Percentiles rank a stretch among this genome's conserved stretches.
phyloP scores from a whole-genome alignment of 1,284 basidiomycete species.

The Dichomitus squalens region DNA sequence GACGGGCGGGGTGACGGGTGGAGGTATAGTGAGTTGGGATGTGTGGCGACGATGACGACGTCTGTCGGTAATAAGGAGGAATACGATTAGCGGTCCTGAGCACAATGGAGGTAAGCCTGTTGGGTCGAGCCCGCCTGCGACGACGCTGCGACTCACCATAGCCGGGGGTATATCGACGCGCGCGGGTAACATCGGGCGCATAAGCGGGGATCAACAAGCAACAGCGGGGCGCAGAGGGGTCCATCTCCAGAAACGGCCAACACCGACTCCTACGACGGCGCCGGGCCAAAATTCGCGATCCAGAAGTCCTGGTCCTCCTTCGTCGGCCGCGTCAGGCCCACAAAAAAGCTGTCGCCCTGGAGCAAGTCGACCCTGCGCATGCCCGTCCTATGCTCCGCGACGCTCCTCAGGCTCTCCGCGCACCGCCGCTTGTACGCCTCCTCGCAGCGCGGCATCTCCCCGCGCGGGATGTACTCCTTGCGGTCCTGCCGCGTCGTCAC shows the following conservation, averaged over 20 bases:
- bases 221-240: too few relatives aligned
- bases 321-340: conserved; percentile 36
- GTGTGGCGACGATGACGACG: neutral
- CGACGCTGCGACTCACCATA: conserved; percentile 12
- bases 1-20: neutral
- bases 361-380: conserved; percentile 55
- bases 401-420: conserved; percentile 27
- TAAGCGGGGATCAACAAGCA: too few relatives aligned
- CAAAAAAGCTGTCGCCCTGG: conserved; percentile 46
- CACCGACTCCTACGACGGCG: neutral
- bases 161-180: conserved; percentile 11
- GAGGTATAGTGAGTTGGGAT: conserved; percentile 11
- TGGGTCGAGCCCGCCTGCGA: neutral
- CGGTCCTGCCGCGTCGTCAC: conserved; percentile 47
- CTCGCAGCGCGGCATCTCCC: conserved; percentile 38
- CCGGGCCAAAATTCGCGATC: conserved; percentile 17
- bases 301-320: conserved; percentile 20
- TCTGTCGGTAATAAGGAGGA: neutral
- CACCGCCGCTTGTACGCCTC: conserved; percentile 49
- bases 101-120: neutral
- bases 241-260: too few relatives aligned
- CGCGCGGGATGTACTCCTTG: conserved; percentile 28
- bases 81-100: conserved; percentile 17
- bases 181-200: neutral
- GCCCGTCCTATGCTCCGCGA: conserved; percentile 39